A percentile compares a stretch with the other conserved stretches of the same genome.
Conservation (phyloP, 1,284 basidiomycete genomes). For the Mycosarcoma maydis region DNA sequence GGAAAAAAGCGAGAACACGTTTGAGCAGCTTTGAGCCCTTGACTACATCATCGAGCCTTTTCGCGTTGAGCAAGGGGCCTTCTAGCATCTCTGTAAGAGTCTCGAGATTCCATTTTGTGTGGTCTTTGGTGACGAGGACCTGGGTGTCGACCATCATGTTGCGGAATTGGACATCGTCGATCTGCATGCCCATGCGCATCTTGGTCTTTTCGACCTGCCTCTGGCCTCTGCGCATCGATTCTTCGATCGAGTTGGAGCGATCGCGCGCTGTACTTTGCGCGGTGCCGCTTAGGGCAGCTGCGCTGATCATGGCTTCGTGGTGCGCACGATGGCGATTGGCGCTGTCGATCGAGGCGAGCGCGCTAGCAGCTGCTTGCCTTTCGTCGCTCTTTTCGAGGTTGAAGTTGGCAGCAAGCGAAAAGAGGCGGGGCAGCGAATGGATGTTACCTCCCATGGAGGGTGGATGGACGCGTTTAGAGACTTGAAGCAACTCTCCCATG, state of each 20-base stretch:
- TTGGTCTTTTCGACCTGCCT: slow-evolving; percentile 86
- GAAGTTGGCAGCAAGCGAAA: slow-evolving; percentile 82
- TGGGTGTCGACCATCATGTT: slow-evolving; percentile 67
- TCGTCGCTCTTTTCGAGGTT: slow-evolving; percentile 63
- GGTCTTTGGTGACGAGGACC: slow-evolving; percentile 88
- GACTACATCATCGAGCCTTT: slow-evolving; percentile 94
- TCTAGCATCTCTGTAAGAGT: slow-evolving; percentile 87
- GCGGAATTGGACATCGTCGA: slow-evolving; percentile 65
- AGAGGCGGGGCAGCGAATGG: slow-evolving; percentile 84
- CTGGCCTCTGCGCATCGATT: slow-evolving; percentile 76
- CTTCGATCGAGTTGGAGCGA: slow-evolving; percentile 86
- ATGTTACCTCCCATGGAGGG: slow-evolving; percentile 81
- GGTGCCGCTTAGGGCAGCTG: slow-evolving; percentile 28
- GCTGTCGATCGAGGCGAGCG: slow-evolving; percentile 87
- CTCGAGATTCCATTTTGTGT: slow-evolving; percentile 92
- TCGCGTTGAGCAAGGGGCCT: slow-evolving; percentile 88
- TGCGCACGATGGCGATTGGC: slow-evolving; percentile 73
- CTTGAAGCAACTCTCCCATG: slow-evolving; percentile 88
- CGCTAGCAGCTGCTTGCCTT: slow-evolving; percentile 82
- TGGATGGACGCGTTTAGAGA: slow-evolving; percentile 89
- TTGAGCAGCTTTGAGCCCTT: slow-evolving; percentile 87
- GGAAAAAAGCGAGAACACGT: slow-evolving; percentile 88
- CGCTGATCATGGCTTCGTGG: slow-evolving; percentile 37
- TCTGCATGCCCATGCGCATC: slow-evolving; percentile 83
- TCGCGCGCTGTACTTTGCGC: slow-evolving; percentile 25